Conservation (phyloP, 345 rosid species). For the Clausena lansium region DNA sequence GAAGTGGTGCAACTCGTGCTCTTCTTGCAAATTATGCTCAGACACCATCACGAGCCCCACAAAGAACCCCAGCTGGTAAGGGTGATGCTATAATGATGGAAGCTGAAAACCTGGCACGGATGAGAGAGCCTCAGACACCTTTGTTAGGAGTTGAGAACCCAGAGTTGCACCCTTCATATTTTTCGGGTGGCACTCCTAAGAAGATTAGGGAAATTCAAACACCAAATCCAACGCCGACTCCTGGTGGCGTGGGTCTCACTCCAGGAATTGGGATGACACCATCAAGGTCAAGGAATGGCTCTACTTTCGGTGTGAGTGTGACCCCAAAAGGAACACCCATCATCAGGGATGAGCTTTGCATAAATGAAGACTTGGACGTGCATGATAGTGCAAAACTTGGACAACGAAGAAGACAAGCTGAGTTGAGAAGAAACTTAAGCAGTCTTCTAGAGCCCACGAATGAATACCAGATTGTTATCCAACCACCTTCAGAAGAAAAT, state of each 20-base stretch:
- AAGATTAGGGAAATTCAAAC: conserved; percentile 73
- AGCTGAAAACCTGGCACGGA: conserved; percentile 89
- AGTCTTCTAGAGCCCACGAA: conserved; percentile 92
- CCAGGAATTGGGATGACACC: conserved; percentile 96
- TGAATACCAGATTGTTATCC: conserved; percentile 86
- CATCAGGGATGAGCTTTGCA: conserved; percentile 91
- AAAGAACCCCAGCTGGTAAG: conserved; percentile 93
- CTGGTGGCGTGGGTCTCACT: conserved; percentile 73
- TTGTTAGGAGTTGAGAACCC: conserved; percentile 95
- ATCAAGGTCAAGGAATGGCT: conserved; percentile 58
- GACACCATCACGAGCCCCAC: conserved; percentile 87
- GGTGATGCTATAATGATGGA: conserved; percentile 99
- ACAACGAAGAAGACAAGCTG: conserved; percentile 64
- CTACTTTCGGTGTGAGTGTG: conserved; percentile 49
- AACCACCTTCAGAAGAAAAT: conserved; percentile 70
- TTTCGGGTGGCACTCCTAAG: conserved; percentile 95
- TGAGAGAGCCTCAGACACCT: conserved; percentile 97
- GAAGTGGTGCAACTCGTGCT: conserved; percentile 90
- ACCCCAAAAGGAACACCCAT: conserved; percentile 98
- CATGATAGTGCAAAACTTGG: conserved; percentile 74
- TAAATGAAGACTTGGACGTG: conserved; percentile 87
- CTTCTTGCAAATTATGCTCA: conserved; percentile 91
- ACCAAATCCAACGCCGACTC: conserved; percentile 87
- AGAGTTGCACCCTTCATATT: conserved; percentile 97
- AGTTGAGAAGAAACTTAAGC: conserved; percentile 64